phyloP scores from a whole-genome alignment of 108 stramenopile species.

The Nitzschia palea region DNA sequence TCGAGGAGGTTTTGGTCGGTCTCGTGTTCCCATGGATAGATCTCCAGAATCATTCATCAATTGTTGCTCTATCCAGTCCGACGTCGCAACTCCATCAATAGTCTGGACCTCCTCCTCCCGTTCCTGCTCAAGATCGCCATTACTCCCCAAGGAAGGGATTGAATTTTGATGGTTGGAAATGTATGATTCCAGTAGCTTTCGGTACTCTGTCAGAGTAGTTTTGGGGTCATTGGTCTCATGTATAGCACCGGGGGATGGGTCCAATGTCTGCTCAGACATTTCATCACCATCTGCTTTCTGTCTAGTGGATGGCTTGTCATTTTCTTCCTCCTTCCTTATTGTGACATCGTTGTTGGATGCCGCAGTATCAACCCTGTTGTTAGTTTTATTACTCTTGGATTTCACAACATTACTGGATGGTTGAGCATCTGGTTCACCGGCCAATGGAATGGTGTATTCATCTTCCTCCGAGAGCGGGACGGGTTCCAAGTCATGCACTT shows the following conservation, averaged over 20 bases:
- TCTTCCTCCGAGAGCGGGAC: neutral
- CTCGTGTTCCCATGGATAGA: neutral
- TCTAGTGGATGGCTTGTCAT: no score
- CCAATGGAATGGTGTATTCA: neutral
- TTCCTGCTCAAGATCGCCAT: neutral
- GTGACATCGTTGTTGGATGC: no score
- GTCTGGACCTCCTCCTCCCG: neutral
- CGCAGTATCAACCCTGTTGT: no score
- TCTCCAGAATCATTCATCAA: neutral
- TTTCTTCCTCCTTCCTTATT: no score
- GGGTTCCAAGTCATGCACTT: neutral
- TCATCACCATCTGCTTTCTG: no score
- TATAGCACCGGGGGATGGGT: no score
- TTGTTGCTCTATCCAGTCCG: neutral
- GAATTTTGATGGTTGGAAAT: neutral
- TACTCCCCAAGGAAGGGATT: neutral
- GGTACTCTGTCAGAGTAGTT: slow-evolving; percentile 1
- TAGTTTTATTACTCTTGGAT: no score
- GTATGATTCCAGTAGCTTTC: slow-evolving; percentile 3
- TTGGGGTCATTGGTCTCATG: neutral
- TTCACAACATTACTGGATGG: no score
- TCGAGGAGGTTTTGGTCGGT: neutral
- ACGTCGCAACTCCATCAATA: neutral
- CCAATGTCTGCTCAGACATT: no score
- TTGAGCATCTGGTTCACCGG: neutral